Evolutionary conservation across 257 asterid genomes (phyloP).

Genomic region (Handroanthus guayacan): DNA sequence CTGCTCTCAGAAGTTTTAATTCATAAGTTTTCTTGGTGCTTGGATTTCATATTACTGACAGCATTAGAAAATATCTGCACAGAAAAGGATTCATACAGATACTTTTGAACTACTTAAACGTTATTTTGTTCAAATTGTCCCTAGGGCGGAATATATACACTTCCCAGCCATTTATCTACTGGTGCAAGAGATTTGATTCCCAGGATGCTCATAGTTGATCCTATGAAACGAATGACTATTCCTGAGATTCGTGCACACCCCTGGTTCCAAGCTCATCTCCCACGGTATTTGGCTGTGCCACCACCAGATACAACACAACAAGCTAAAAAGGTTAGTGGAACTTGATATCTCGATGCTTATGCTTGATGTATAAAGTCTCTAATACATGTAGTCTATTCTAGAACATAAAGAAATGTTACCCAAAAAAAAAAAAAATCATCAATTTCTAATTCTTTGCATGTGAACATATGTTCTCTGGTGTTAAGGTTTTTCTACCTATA

Average conservation of each 20-base stretch:
- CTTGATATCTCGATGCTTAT: slow-evolving; percentile 8
- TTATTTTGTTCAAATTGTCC: slow-evolving; percentile 37
- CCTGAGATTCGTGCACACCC: slow-evolving; percentile 90
- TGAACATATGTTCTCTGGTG: not conserved
- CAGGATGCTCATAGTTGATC: slow-evolving; percentile 93
- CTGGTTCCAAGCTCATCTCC: slow-evolving; percentile 92
- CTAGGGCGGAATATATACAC: slow-evolving; percentile 92
- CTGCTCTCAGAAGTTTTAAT: not conserved
- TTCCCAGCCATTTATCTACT: slow-evolving; percentile 92
- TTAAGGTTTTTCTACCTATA: not conserved
- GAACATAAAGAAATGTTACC: not conserved
- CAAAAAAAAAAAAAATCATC: not conserved
- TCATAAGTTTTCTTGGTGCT: slow-evolving; percentile 14
- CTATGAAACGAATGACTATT: slow-evolving; percentile 89
- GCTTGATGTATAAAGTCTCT: slow-evolving; percentile 4
- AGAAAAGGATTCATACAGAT: slow-evolving; percentile 6
- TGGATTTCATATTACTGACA: not conserved
- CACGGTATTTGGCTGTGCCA: slow-evolving; percentile 90
- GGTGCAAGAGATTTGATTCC: slow-evolving; percentile 92
- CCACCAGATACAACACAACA: slow-evolving; percentile 89
- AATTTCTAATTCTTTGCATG: slow-evolving; percentile 22
- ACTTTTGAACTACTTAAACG: slow-evolving; percentile 9
- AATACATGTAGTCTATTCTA: slow-evolving; percentile 19
- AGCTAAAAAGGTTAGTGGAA: slow-evolving; percentile 79
- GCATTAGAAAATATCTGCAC: slow-evolving; percentile 12